Evolutionary conservation across 768 basidiomycete genomes (phyloP).

Genomic region (Xerocomellus amylosporus): DNA sequence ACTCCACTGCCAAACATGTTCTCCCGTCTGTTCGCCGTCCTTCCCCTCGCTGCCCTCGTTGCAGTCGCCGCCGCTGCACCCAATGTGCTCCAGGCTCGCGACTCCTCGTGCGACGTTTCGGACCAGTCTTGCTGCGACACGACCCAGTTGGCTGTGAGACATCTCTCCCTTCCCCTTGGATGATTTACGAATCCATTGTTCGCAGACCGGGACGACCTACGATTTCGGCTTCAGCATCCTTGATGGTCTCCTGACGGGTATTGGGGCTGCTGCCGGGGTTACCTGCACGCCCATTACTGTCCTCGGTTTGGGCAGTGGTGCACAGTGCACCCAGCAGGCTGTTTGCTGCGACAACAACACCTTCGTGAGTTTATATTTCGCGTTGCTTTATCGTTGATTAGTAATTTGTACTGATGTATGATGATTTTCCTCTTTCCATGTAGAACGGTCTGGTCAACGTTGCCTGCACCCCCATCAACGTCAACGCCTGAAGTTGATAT

Average conservation of each 20-base stretch:
- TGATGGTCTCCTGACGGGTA: background rate
- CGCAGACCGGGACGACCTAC: background rate
- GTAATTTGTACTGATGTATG: background rate
- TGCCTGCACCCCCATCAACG: background rate
- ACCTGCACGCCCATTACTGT: background rate
- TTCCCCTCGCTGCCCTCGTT: constrained; percentile 11
- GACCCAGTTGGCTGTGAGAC: no score
- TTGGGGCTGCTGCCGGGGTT: background rate
- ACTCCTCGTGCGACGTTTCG: no score
- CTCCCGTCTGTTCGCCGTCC: constrained; percentile 1
- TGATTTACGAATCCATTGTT: background rate
- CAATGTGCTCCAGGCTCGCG: background rate
- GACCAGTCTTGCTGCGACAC: no score
- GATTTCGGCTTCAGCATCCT: no score
- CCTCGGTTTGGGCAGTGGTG: background rate
- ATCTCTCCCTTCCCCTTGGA: background rate
- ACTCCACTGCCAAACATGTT: constrained; percentile 2
- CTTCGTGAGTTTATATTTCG: background rate
- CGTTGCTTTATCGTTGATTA: background rate
- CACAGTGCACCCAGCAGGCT: background rate
- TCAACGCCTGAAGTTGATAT: background rate
- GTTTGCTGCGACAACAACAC: background rate
- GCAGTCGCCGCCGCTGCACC: constrained; percentile 5
- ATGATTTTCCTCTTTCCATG: background rate
- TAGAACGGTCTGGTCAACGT: background rate